Conservation (phyloP, 495 filamentous ascomycete species). For the Staphylotrichum tortipilum region DNA sequence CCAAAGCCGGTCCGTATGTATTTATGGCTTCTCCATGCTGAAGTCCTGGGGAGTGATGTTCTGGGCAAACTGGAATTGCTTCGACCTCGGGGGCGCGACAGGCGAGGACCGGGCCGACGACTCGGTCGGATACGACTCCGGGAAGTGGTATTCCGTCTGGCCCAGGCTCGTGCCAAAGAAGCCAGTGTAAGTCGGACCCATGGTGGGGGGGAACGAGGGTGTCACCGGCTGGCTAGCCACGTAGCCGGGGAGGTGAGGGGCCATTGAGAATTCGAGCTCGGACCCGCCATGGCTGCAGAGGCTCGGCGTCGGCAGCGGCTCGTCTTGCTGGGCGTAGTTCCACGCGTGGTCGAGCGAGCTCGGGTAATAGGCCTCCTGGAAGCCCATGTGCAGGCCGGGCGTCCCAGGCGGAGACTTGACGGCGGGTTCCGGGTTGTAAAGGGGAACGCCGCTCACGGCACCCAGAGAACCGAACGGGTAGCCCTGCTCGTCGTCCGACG, state of each 20-base stretch:
- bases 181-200: constrained; percentile 28
- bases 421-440: constrained; percentile 27
- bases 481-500: constrained; percentile 33
- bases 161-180: constrained; percentile 22
- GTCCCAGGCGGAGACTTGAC: constrained; percentile 41
- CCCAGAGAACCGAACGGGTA: constrained; percentile 23
- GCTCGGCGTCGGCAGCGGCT: constrained; percentile 36
- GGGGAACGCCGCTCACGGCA: constrained; percentile 8
- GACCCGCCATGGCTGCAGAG: constrained; percentile 35
- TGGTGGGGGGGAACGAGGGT: constrained; percentile 32
- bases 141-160: constrained; percentile 35
- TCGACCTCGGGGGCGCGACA: constrained; percentile 27
- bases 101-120: constrained; percentile 36
- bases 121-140: constrained; percentile 33
- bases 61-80: constrained; percentile 42
- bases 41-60: constrained; percentile 43
- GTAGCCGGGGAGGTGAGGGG: constrained; percentile 31
- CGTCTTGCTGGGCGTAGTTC: constrained; percentile 30
- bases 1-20: neutral
- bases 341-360: constrained; percentile 22
- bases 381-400: constrained; percentile 30
- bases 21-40: constrained; percentile 17
- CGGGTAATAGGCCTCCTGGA: constrained; percentile 26
- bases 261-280: constrained; percentile 32
- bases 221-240: constrained; percentile 36